A percentile compares a stretch with the other conserved stretches of the same genome.
phyloP scores from a whole-genome alignment of 495 filamentous ascomycete genomes.

The Trichocladium uniseriatum region DNA sequence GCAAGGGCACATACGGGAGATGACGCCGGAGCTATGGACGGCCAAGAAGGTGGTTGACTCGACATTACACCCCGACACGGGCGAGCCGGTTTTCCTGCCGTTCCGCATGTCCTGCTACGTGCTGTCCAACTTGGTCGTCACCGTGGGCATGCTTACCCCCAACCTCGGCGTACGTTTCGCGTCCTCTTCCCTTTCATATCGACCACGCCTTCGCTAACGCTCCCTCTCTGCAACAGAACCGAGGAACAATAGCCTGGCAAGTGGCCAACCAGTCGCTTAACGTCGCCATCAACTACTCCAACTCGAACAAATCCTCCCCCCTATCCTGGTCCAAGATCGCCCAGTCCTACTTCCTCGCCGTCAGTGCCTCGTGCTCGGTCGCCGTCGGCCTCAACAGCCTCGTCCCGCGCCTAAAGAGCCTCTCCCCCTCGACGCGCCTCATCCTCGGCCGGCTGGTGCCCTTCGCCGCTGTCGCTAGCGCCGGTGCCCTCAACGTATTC shows the following conservation, averaged over 20 bases:
- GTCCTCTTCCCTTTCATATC: not conserved
- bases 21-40: constrained; percentile 87
- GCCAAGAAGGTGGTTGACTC: constrained; percentile 97
- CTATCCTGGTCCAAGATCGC: constrained; percentile 69
- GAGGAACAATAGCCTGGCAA: constrained; percentile 89
- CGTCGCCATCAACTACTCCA: constrained; percentile 92
- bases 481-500: constrained; percentile 88
- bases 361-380: constrained; percentile 84
- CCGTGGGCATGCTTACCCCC: constrained; percentile 95
- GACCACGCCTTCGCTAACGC: constrained; percentile 7
- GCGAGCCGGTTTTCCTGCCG: constrained; percentile 80
- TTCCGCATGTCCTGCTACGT: constrained; percentile 97
- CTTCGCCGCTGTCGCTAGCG: constrained; percentile 87
- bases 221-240: constrained; percentile 43
- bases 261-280: constrained; percentile 95
- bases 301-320: constrained; percentile 92
- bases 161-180: constrained; percentile 51
- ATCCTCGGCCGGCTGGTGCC: constrained; percentile 79
- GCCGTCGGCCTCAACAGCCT: constrained; percentile 85
- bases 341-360: constrained; percentile 85
- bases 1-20: constrained; percentile 57
- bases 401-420: constrained; percentile 70
- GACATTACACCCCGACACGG: constrained; percentile 92
- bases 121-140: constrained; percentile 87
- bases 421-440: constrained; percentile 62